phyloP scores from a whole-genome alignment of 139 green algal species.

The Chlorella vulgaris region DNA sequence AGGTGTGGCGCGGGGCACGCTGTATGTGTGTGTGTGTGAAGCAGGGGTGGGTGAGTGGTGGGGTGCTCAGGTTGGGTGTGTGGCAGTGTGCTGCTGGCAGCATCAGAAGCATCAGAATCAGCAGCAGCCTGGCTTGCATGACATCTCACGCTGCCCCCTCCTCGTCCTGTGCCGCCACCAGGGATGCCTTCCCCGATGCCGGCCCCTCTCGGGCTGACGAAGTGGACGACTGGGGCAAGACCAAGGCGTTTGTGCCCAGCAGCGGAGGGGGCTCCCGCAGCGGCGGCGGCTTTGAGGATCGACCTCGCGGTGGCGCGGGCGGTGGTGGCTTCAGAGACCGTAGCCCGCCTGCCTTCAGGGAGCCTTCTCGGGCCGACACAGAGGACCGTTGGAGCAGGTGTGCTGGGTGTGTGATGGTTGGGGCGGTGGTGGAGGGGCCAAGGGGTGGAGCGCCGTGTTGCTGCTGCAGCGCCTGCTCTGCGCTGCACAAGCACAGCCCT shows the following conservation, averaged over 20 bases:
- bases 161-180: too few relatives aligned
- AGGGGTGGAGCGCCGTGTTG: neutral
- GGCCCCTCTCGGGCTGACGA: slow-evolving; percentile 68
- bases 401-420: neutral
- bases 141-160: too few relatives aligned
- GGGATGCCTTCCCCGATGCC: slow-evolving; percentile 21
- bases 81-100: too few relatives aligned
- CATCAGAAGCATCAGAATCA: too few relatives aligned
- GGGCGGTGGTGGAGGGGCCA: neutral
- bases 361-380: slow-evolving; percentile 42
- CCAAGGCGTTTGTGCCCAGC: slow-evolving; percentile 63
- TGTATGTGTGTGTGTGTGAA: slow-evolving; percentile 17
- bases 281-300: slow-evolving; percentile 45
- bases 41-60: slow-evolving; percentile 16
- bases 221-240: slow-evolving; percentile 74
- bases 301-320: slow-evolving; percentile 32
- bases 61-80: too few relatives aligned
- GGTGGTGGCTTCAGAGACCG: slow-evolving; percentile 44
- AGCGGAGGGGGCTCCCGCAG: slow-evolving; percentile 19
- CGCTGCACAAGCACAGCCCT: neutral
- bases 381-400: slow-evolving; percentile 48
- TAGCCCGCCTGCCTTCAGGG: slow-evolving; percentile 15
- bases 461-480: neutral
- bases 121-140: too few relatives aligned
- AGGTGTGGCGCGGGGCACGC: neutral